Base-by-base conservation (phyloP, 805 yeast species). In the Yamadazyma paraphyllophila region DNA sequence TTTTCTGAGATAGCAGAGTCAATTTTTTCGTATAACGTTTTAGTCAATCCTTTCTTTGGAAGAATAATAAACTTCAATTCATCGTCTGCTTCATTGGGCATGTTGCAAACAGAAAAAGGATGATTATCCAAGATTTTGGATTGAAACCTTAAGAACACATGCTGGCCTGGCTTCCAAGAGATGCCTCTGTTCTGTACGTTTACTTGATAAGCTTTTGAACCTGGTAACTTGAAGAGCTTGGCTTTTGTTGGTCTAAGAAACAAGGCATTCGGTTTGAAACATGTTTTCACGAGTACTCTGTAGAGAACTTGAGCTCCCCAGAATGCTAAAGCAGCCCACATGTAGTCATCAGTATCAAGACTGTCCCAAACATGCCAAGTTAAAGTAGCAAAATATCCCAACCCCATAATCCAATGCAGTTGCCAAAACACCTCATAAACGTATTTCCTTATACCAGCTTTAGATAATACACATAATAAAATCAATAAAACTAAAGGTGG, bases 81-180 rank as follows among this genome's bases (percentile, higher is more conserved):
- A 7, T 56, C 51, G 2, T 54, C 54, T 8, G 39, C 46, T 11
- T 33, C 35, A n/a, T 42, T 45, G 6, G 55, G 58, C 20, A 64
- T 50, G 3, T 76, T 69, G 24, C 74, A 49, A 7, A 78, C 71
- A 1, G 83, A 77, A 54, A 80, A 80, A 10, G 84, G 84, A 59
- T 80, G 85, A 50, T 72, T 77, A 48, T 79, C 81, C 15, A 77
- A 52, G 16, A 77, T 60, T 33, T 69, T 62, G 12, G 66, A 50
- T 2, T 64, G 61, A 46, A 76, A 74, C 52, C 82, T 66, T 15
- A 80, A 57, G 50, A 65, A 77, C 4, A 78, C 61, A 58, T 80
- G 85, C 48, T 80, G 84, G 17, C 85, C 83, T 1, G 83, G 76
- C 12, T 38, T 53, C 83, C 83, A 78, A 9, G 50, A 47, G 34